Base-by-base conservation (phyloP, 1,284 basidiomycete species). In the Agaricales sp. region DNA sequence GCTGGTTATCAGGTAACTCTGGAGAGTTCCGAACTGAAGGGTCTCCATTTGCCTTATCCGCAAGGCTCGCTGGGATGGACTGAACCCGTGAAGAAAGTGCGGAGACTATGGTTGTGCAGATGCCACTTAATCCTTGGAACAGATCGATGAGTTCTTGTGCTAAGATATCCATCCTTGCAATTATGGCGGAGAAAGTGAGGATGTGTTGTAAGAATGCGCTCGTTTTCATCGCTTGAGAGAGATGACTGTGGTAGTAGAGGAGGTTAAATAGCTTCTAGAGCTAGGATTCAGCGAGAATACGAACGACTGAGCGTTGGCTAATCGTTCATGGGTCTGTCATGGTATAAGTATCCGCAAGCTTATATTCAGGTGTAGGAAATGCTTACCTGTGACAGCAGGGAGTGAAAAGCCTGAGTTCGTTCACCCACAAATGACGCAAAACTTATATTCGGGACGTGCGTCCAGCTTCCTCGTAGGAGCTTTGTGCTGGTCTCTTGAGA, bases 181-280 rank as follows among this genome's bases (percentile, higher is more conserved):
- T 66, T 43, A 87, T 72, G 4, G 78, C 79, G 18, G 70, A 65
- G 26, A 88, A 66, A 2, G 75, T 68, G 24, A 89, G 58, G 12
- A 82, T 66, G 8, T 86, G 58, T 52, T 84, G 81, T 2, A 85
- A 65, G 57, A 89, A 89, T 16, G 82, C 80, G 13, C 80, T 84
- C 1, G 75, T 74, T 58, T 83, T 81, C 69, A 87, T 75, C 45
- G 76, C 74, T 19, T 80, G 65, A 24, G 69, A 64, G 50, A 87
- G 77, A 24, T 74, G 74, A 44, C 85, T 88, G 45, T 3, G 46
- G 18, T 30, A 35, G 30, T 35, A 35, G 30, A 35, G 8, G 8
- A 35, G 30, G 11, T 35, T 35, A n/a, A 35, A n/a, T n/a, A 8
- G 30, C 30, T 11, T 35, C 11, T 8, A 8, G n/a, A 11, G 30